Evolutionary conservation across 768 basidiomycete species (phyloP), one percentile per base, ranked within the genome.

Genomic region (Hirschioporus abietinus): DNA sequence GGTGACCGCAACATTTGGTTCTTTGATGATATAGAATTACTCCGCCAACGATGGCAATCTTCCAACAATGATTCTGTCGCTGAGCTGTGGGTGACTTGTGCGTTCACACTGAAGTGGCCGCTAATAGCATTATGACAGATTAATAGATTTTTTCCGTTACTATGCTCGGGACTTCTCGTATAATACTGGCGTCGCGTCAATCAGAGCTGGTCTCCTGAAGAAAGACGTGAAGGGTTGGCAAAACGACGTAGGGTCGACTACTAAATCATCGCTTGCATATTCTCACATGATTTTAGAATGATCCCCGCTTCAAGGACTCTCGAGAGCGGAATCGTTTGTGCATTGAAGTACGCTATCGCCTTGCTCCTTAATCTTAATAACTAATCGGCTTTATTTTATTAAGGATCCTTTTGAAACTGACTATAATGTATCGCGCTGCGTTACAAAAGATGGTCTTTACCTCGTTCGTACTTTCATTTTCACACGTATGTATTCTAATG

Each of bases 101-200:
- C 64, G 7, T 64, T 20, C 17, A 58, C 35, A 59, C 27, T 17
- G 34, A 42, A 15, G n/a, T 57, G 66, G 52, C 26, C 30, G 36
- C 59, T 58, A 24, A 64, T 60, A 30, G 71, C 26, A 66, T 68
- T 69, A 73, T 59, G 62, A 42, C 72, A 97, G 95, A 73, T 81
- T 99, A 77, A 93, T 97, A 74, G 96, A 98, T 77, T 98, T 99
- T 78, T 99, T 96, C 85, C 91, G 91, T 71, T 98, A 95, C 77
- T 99, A 91, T 79, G 89, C 94, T 63, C 89, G 94, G 67, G 95
- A 96, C 75, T 99, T 98, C 78, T 79, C 83, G 63, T 99, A 96
- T 79, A 93, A 91, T 76, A 90, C 88, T 67, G 90, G 92, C 63
- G 95, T 98, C 64, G 89, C 92, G 64, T 96, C 94, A 59, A 95